Evolutionary conservation across 1,139 yeast genomes (phyloP).

Genomic region (Geotrichum bryndzae): DNA sequence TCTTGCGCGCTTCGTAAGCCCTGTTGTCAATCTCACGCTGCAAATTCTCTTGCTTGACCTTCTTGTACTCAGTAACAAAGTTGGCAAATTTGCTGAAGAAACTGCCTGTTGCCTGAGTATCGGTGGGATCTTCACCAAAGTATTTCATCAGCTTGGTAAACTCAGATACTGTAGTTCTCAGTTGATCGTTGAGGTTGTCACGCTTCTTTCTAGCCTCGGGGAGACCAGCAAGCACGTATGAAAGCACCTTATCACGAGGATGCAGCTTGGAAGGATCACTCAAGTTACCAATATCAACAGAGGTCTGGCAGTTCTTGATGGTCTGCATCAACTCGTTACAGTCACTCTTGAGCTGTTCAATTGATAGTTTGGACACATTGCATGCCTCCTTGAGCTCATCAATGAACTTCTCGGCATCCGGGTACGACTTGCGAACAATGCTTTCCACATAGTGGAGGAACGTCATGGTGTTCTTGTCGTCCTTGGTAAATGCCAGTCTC

Average conservation of each 20-base stretch:
- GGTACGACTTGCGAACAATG: slow-evolving; percentile 67
- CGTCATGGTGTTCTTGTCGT: slow-evolving; percentile 68
- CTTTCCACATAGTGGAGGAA: slow-evolving; percentile 84
- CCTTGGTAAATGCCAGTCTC: slow-evolving; percentile 79
- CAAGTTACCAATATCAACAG: slow-evolving; percentile 65
- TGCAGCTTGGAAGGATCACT: slow-evolving; percentile 64
- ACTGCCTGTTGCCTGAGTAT: slow-evolving; percentile 52
- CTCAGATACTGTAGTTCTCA: slow-evolving; percentile 48
- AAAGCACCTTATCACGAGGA: slow-evolving; percentile 66
- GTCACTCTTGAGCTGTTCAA: slow-evolving; percentile 71
- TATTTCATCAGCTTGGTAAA: slow-evolving; percentile 61
- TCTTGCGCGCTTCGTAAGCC: slow-evolving; percentile 68
- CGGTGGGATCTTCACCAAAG: slow-evolving; percentile 76
- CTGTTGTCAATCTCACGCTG: slow-evolving; percentile 75
- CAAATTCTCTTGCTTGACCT: slow-evolving; percentile 69
- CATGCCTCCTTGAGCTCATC: slow-evolving; percentile 66
- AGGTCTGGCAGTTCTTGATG: slow-evolving; percentile 49
- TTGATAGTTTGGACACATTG: slow-evolving; percentile 58
- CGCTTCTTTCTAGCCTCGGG: slow-evolving; percentile 59
- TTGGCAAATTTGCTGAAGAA: slow-evolving; percentile 70
- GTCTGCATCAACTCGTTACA: slow-evolving; percentile 56
- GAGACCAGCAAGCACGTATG: slow-evolving; percentile 48
- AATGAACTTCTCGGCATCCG: slow-evolving; percentile 68
- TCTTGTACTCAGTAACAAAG: slow-evolving; percentile 68
- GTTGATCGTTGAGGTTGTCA: slow-evolving; percentile 49